Evolutionary conservation across 2,329 filamentous ascomycete species (phyloP).

Genomic region (Calonectria leucothoes): DNA sequence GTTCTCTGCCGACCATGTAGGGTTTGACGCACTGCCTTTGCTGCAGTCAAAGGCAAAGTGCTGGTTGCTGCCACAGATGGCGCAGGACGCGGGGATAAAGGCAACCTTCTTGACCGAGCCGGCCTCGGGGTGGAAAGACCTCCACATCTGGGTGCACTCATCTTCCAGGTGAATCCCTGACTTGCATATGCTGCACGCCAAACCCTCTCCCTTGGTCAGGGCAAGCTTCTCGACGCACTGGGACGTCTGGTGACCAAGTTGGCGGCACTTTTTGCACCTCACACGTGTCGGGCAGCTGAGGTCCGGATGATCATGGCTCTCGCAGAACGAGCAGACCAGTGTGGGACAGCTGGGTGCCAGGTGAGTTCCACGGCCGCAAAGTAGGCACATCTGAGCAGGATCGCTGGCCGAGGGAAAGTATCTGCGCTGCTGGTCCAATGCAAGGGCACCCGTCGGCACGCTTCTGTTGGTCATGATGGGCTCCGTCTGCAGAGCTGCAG

Average conservation of each 20-base stretch:
- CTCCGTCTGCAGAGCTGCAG: slow-evolving; percentile 3
- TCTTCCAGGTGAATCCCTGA: slow-evolving; percentile 67
- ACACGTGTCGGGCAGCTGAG: slow-evolving; percentile 62
- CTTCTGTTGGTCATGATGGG: slow-evolving; percentile 31
- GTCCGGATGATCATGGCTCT: slow-evolving; percentile 57
- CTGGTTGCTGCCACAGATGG: slow-evolving; percentile 62
- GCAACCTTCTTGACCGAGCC: slow-evolving; percentile 59
- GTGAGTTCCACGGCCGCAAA: slow-evolving; percentile 64
- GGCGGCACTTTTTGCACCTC: slow-evolving; percentile 70
- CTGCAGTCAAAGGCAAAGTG: slow-evolving; percentile 71
- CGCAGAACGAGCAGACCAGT: slow-evolving; percentile 61
- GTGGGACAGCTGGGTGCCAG: slow-evolving; percentile 56
- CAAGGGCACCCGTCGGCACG: slow-evolving; percentile 46
- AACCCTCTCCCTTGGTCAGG: slow-evolving; percentile 62
- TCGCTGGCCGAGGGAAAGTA: slow-evolving; percentile 65
- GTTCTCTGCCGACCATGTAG: slow-evolving; percentile 66
- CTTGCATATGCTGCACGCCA: slow-evolving; percentile 71
- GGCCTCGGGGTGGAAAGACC: slow-evolving; percentile 60
- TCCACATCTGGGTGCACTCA: slow-evolving; percentile 71
- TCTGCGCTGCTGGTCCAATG: slow-evolving; percentile 52
- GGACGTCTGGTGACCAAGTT: slow-evolving; percentile 67
- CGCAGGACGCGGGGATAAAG: slow-evolving; percentile 64
- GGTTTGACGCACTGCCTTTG: slow-evolving; percentile 41
- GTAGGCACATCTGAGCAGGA: slow-evolving; percentile 59
- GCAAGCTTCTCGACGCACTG: slow-evolving; percentile 68